phyloP scores from a whole-genome alignment of 495 filamentous ascomycete species.

The Podospora tetraspora region DNA sequence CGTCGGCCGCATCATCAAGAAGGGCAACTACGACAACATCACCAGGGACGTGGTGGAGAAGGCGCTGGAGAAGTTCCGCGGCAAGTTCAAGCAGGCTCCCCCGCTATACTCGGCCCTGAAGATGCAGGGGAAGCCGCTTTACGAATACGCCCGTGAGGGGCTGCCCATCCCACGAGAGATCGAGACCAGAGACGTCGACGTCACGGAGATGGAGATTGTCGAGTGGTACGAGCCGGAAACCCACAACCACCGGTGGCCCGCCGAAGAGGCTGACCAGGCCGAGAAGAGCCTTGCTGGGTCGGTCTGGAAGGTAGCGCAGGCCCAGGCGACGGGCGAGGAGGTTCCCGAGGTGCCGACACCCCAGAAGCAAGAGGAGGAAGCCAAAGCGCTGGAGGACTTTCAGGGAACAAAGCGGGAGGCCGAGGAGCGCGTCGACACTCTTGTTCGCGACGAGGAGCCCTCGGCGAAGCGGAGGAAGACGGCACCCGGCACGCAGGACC shows the following conservation, averaged over 20 bases:
- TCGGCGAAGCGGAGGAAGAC: conserved; percentile 29
- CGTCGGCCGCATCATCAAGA: conserved; percentile 71
- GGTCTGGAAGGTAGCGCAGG: conserved; percentile 52
- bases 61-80: conserved; percentile 68
- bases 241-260: conserved; percentile 68
- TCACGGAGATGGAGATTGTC: conserved; percentile 66
- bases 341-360: conserved; percentile 34
- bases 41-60: conserved; percentile 73
- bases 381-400: conserved; percentile 38
- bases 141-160: conserved; percentile 92
- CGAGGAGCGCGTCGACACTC: conserved; percentile 39
- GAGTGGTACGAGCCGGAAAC: conserved; percentile 85
- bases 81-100: conserved; percentile 84
- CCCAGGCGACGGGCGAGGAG: conserved; percentile 32
- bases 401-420: conserved; percentile 46
- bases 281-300: conserved; percentile 70
- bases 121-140: conserved; percentile 84
- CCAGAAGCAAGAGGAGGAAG: conserved; percentile 44
- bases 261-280: conserved; percentile 62
- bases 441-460: conserved; percentile 28
- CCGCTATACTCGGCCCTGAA: conserved; percentile 88
- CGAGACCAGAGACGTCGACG: conserved; percentile 69
- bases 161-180: conserved; percentile 80
- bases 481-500: conserved; percentile 20
- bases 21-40: conserved; percentile 68